phyloP scores from a whole-genome alignment of 2,329 filamentous ascomycete species.

The Ustilaginoidea virens region DNA sequence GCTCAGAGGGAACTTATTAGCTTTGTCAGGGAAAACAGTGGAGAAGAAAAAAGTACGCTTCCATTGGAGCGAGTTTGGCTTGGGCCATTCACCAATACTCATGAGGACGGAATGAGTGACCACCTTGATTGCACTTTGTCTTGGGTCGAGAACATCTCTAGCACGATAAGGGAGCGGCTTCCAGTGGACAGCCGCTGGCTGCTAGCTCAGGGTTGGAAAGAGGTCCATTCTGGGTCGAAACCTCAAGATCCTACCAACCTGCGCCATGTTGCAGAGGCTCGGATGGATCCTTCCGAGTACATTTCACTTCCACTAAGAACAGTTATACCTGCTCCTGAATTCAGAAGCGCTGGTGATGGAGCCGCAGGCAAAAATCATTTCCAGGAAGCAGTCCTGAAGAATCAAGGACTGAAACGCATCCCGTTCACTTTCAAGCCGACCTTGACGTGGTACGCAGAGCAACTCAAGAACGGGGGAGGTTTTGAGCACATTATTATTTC shows the following conservation, averaged over 20 bases:
- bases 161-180: constrained; percentile 17
- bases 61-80: constrained; percentile 30
- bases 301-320: constrained; percentile 12
- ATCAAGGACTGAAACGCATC: background rate
- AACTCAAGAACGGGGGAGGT: constrained; percentile 29
- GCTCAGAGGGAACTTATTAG: constrained; percentile 31
- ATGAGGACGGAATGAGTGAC: constrained; percentile 9
- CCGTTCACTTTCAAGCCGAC: constrained; percentile 30
- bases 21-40: constrained; percentile 15
- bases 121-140: constrained; percentile 27
- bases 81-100: constrained; percentile 15
- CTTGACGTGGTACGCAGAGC: constrained; percentile 33
- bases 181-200: constrained; percentile 19
- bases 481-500: constrained; percentile 33
- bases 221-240: constrained; percentile 9
- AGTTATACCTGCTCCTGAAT: constrained; percentile 32
- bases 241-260: too few relatives aligned
- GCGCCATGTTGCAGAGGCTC: too few relatives aligned
- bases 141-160: constrained; percentile 18
- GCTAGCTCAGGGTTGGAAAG: constrained; percentile 20
- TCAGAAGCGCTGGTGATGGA: constrained; percentile 5
- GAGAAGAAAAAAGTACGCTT: constrained; percentile 14
- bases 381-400: constrained; percentile 5
- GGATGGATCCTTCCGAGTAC: background rate
- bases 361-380: constrained; percentile 25